Percentiles rank a stretch among this genome's conserved stretches.
These are phyloP conservation scores for Salpingoeca rosetta DNA, from an alignment of 78 protist genomes.

Conservation along the genomic window DNA sequence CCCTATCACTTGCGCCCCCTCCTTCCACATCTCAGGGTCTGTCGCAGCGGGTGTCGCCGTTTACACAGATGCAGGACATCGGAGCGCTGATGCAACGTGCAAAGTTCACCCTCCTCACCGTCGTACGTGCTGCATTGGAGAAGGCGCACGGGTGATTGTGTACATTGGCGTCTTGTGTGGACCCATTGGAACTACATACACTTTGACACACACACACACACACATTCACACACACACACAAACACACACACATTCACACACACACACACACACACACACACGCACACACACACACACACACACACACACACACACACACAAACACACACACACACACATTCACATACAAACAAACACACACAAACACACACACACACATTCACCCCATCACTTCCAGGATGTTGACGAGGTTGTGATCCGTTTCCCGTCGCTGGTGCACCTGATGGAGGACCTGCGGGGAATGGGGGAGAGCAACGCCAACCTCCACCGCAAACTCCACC, in stretches of 20 bases:
- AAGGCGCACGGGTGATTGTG: background rate
- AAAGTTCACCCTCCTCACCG: background rate
- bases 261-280: too few species aligned
- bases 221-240: too few species aligned
- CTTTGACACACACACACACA: too few species aligned
- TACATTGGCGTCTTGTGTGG: too few species aligned
- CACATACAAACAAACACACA: too few species aligned
- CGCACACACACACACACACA: too few species aligned
- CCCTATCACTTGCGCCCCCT: background rate
- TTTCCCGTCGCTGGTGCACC: background rate
- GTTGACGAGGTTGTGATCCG: background rate
- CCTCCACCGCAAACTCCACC: background rate
- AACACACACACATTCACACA: too few species aligned
- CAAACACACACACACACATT: too few species aligned
- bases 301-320: too few species aligned
- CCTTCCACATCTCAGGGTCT: background rate
- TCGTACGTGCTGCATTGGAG: background rate
- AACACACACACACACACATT: too few species aligned
- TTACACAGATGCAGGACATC: background rate
- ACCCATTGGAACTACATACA: too few species aligned
- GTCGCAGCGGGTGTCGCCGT: background rate
- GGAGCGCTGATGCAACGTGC: background rate
- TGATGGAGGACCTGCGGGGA: background rate
- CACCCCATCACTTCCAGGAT: too few species aligned
- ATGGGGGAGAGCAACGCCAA: slow-evolving; percentile 14